Base-by-base conservation (phyloP, 2,329 filamentous ascomycete genomes). In the Penicillium hesseltinei region DNA sequence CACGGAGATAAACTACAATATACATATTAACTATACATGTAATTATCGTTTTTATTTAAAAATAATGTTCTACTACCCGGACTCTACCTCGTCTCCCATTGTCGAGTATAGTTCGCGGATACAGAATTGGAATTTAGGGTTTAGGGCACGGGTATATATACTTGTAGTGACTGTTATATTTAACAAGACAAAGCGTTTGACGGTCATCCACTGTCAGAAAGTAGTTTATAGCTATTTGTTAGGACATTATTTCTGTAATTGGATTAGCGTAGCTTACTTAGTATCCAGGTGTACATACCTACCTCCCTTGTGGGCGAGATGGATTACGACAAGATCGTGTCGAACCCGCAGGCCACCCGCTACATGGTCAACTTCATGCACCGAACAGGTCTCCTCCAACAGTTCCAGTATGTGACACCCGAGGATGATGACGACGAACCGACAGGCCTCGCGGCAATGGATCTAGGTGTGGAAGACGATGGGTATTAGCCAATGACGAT, bases 101-200 rank as follows among this genome's bases (percentile, higher is more conserved):
- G 15, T 43, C 15, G 15, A 25, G 21, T 5, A 9, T 11, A 27
- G n/a, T 35, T 46, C 33, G 23, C 31, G 6, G 39, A 35, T 17
- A 40, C 60, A 36, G 6, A 54, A 52, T 58, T 54, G 50, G 67
- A 67, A 56, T 59, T 38, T 73, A 75, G 73, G 73, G 73, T 58
- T 68, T 71, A 73, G 71, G 72, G 72, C 68, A 69, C n/a, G 35
- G 11, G 17, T 10, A 6, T 17, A 39, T 50, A 10, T 39, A 40
- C 31, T 2, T 33, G 11, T 33, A 33, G 11, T 6, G 31, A 33
- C 21, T 17, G 2, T 10, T 40, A 2, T 40, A 23, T 40, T 8
- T 15, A 23, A 23, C 3, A 15, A 3, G 6, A n/a, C 0, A 5
- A n/a, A 11, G 8, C 2, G 23, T n/a, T 27, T 15, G 13, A 13